Percentiles rank a stretch among this genome's conserved stretches.
These are phyloP conservation scores for Lanmaoa pseudosensibilis DNA, from an alignment of 768 basidiomycete species.

Conservation along the genomic window DNA sequence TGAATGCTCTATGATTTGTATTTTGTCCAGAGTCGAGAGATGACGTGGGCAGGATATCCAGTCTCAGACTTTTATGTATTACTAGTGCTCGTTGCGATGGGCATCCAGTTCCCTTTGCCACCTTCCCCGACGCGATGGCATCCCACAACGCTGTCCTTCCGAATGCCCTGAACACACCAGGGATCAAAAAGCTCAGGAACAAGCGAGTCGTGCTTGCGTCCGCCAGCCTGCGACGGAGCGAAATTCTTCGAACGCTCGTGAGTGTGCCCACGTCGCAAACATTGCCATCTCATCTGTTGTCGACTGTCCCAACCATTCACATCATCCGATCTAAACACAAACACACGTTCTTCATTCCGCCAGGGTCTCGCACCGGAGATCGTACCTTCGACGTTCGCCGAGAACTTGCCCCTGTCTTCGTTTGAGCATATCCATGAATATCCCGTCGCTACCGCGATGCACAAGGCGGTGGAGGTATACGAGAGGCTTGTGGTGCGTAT, in stretches of 20 bases:
- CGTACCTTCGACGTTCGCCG: constrained; percentile 76
- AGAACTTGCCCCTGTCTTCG: constrained; percentile 64
- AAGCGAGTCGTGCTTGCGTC: constrained; percentile 87
- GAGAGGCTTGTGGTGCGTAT: constrained; percentile 66
- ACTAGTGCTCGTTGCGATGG: not conserved
- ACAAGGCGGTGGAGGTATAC: constrained; percentile 87
- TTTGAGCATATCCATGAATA: constrained; percentile 77
- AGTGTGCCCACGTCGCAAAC: constrained; percentile 21
- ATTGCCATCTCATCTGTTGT: not conserved
- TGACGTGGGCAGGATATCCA: too few relatives aligned
- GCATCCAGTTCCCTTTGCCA: not conserved
- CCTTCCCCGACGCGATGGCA: not conserved
- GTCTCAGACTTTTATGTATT: not conserved
- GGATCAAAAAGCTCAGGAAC: constrained; percentile 62
- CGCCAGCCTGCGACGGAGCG: constrained; percentile 79
- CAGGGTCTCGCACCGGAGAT: constrained; percentile 70
- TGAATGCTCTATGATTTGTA: not conserved
- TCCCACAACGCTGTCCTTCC: constrained; percentile 55
- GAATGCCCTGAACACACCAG: constrained; percentile 62
- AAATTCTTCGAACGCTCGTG: constrained; percentile 79
- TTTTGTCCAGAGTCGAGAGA: not conserved
- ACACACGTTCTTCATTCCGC: not conserved
- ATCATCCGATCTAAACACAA: not conserved
- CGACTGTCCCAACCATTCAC: not conserved
- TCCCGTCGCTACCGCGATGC: constrained; percentile 70